phyloP scores from a whole-genome alignment of 2,329 filamentous ascomycete species.

The Mycosphaerella sp. region DNA sequence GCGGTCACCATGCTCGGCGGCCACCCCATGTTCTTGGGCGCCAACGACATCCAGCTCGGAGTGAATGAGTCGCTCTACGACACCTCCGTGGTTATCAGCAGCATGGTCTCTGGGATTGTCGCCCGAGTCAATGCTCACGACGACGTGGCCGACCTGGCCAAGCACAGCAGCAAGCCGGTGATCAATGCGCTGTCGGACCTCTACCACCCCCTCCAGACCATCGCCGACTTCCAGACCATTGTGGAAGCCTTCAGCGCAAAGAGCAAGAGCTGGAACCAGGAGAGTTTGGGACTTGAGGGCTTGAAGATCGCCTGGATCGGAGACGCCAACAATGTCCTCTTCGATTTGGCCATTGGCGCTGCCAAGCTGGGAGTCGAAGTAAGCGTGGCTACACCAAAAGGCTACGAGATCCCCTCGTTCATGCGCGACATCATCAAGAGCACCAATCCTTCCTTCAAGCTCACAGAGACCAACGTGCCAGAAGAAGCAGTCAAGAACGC shows the following conservation, averaged over 20 bases:
- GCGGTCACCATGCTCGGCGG: slow-evolving; percentile 85
- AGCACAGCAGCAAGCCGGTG: slow-evolving; percentile 45
- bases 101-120: slow-evolving; percentile 48
- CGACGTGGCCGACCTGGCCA: slow-evolving; percentile 45
- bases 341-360: slow-evolving; percentile 82
- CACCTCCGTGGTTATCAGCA: slow-evolving; percentile 87
- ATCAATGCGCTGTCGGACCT: slow-evolving; percentile 68
- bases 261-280: slow-evolving; percentile 29
- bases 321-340: slow-evolving; percentile 95
- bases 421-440: slow-evolving; percentile 69
- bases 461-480: slow-evolving; percentile 70
- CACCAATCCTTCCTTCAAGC: slow-evolving; percentile 38
- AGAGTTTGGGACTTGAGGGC: slow-evolving; percentile 64
- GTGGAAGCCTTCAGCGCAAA: slow-evolving; percentile 61
- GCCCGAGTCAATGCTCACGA: slow-evolving; percentile 50
- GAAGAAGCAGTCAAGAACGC: slow-evolving; percentile 80
- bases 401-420: slow-evolving; percentile 69
- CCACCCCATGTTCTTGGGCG: slow-evolving; percentile 92
- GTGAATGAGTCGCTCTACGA: slow-evolving; percentile 96
- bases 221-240: slow-evolving; percentile 90
- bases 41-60: slow-evolving; percentile 92
- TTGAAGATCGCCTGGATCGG: slow-evolving; percentile 94
- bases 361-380: slow-evolving; percentile 83
- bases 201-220: slow-evolving; percentile 88
- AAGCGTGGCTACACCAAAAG: slow-evolving; percentile 76